phyloP scores from a whole-genome alignment of 306 rosid species.

The Crataegus laevigata region DNA sequence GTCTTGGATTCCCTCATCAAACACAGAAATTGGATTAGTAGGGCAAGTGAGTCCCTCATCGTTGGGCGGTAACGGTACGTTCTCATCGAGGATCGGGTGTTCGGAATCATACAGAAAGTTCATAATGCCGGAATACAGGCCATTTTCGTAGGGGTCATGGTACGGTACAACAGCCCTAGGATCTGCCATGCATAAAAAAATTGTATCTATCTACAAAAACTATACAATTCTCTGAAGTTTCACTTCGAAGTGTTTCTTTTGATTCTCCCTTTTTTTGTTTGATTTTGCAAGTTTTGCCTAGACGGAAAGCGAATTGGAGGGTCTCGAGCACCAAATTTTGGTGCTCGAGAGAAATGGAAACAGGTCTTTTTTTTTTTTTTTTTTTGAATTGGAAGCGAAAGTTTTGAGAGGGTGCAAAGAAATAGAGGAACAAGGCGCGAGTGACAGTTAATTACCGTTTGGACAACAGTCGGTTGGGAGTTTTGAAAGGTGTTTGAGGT shows the following conservation, averaged over 20 bases:
- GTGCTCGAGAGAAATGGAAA: neutral
- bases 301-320: neutral
- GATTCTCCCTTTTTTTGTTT: neutral
- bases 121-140: constrained; percentile 2
- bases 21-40: neutral
- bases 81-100: constrained; percentile 15
- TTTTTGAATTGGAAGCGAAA: neutral
- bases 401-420: constrained; percentile 5
- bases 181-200: constrained; percentile 27
- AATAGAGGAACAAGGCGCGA: constrained; percentile 14
- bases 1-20: neutral
- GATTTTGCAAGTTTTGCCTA: constrained; percentile 10
- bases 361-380: too few relatives aligned
- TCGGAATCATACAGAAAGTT: neutral
- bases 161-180: constrained; percentile 9
- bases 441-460: constrained; percentile 42
- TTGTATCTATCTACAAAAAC: neutral
- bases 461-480: constrained; percentile 5
- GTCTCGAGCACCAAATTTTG: constrained; percentile 6
- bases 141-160: constrained; percentile 11
- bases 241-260: neutral
- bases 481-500: neutral
- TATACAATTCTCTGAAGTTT: neutral
- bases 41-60: neutral
- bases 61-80: neutral